Evolutionary conservation across 192 early-diverging fungal species (phyloP).

Genomic region (Coemansia sp.): DNA sequence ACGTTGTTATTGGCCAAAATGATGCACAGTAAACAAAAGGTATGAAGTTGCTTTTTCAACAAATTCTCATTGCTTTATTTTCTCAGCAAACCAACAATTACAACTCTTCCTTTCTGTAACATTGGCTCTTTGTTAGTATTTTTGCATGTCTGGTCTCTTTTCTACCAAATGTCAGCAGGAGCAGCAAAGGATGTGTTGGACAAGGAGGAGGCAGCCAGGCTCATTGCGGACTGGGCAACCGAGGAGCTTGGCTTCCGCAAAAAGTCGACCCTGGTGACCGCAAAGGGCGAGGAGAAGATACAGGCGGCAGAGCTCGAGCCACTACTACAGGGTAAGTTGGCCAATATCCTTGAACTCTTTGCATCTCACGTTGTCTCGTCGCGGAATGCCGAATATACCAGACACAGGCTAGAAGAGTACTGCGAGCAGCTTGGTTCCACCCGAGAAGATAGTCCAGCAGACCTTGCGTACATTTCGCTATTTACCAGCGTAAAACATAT

Average conservation of each 20-base stretch:
- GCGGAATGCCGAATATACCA: conserved; percentile 15
- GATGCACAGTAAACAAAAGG: conserved; percentile 1
- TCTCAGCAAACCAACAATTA: too few species aligned
- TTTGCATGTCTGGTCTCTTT: not conserved
- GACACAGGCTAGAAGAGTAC: conserved; percentile 27
- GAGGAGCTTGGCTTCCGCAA: conserved; percentile 49
- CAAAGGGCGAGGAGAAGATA: conserved; percentile 48
- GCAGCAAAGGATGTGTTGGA: not conserved
- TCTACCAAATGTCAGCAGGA: not conserved
- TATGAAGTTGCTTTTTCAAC: not conserved
- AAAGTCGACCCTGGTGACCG: conserved; percentile 38
- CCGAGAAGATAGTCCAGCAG: not conserved
- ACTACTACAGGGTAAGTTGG: conserved; percentile 46
- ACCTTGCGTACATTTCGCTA: conserved; percentile 18
- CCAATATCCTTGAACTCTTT: conserved; percentile 25
- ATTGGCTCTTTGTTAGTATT: not conserved
- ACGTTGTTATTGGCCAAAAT: conserved; percentile 2
- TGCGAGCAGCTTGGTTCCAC: conserved; percentile 12
- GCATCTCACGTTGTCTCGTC: conserved; percentile 41
- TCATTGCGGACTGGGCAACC: conserved; percentile 46
- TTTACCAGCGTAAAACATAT: conserved; percentile 12
- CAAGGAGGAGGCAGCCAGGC: conserved; percentile 32
- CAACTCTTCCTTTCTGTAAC: not conserved
- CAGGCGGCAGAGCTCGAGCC: conserved; percentile 35
- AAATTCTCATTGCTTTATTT: too few species aligned